Evolutionary conservation across 2,329 filamentous ascomycete genomes (phyloP), one percentile per base, ranked within the genome.

Genomic region (Colletotrichum sp.): DNA sequence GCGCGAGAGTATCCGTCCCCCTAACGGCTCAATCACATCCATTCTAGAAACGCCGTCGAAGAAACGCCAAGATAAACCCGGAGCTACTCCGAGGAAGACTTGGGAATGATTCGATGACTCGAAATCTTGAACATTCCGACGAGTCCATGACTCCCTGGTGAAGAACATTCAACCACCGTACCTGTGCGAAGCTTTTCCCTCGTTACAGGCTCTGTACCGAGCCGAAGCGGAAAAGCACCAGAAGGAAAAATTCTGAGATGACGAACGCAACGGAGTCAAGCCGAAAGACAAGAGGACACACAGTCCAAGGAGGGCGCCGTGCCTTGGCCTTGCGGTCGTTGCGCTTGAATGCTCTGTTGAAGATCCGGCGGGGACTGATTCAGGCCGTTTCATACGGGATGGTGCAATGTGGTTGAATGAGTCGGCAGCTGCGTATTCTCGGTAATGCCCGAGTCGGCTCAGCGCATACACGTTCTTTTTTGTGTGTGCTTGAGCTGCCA

Each of bases 351-450:
- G 32, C 52, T 34, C 57, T 25, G 52, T 55, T 44, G 61, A 36
- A 48, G 68, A 72, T 72, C 72, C 69, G 52, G 39, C 68, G 55
- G 16, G 28, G 48, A 68, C 73, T 68, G 73, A 75, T 75, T 73
- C 73, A 75, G 39, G 64, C 73, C 57, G 70, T 75, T 75, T 75
- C 73, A 73, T 48, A 73, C 34, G 70, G 57, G 32, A 22, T 71
- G 71, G 67, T 74, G 44, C 44, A 59, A 59, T 70, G 63, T 68
- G 63, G 32, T 36, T 39, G 52, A 34, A 30, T 67, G 64, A 67
- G 52, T 60, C 30, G 66, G 30, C 32, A 30, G n/a, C 32, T 6
- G 15, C 9, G 8, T 36, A 34, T 61, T n/a, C 19, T 60, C 57
- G 64, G 57, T 22, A 22, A 63, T 75, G 68, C 63, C 63, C 55